Evolutionary conservation across 495 filamentous ascomycete species (phyloP).

Genomic region (Trichocladium antarcticum): DNA sequence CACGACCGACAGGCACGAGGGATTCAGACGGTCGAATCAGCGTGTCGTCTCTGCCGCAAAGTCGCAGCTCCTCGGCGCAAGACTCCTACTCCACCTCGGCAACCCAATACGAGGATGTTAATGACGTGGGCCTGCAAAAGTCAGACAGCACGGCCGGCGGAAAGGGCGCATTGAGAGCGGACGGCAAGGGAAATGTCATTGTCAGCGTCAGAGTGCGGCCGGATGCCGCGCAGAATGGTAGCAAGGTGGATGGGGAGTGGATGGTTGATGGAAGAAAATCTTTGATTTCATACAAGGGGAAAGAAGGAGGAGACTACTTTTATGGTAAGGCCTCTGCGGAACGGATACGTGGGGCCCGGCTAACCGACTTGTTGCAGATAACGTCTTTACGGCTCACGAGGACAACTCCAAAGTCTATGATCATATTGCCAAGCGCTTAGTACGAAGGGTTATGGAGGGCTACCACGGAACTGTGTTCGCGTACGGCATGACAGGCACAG

Average conservation of each 20-base stretch:
- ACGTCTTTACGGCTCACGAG: conserved; percentile 86
- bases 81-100: conserved; percentile 84
- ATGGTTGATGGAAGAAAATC: conserved; percentile 76
- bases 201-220: conserved; percentile 92
- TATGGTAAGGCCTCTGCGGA: conserved; percentile 54
- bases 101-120: conserved; percentile 70
- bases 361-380: conserved; percentile 47
- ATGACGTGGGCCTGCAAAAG: conserved; percentile 40
- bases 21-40: conserved; percentile 61
- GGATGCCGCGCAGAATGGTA: conserved; percentile 53
- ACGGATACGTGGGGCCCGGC: neutral
- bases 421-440: conserved; percentile 80
- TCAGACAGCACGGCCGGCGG: conserved; percentile 28
- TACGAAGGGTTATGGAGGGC: conserved; percentile 95
- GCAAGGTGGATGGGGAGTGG: conserved; percentile 72
- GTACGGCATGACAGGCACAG: conserved; percentile 98
- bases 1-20: conserved; percentile 44
- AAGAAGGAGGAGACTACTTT: conserved; percentile 83
- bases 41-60: conserved; percentile 69
- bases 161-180: conserved; percentile 39
- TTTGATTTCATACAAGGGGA: conserved; percentile 70
- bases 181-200: conserved; percentile 87
- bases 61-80: conserved; percentile 78
- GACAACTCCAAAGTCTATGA: conserved; percentile 93
- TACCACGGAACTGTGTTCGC: conserved; percentile 98